Conservation (phyloP, 371 early-diverging fungal genomes). For the Encephalitozoon hellem region DNA sequence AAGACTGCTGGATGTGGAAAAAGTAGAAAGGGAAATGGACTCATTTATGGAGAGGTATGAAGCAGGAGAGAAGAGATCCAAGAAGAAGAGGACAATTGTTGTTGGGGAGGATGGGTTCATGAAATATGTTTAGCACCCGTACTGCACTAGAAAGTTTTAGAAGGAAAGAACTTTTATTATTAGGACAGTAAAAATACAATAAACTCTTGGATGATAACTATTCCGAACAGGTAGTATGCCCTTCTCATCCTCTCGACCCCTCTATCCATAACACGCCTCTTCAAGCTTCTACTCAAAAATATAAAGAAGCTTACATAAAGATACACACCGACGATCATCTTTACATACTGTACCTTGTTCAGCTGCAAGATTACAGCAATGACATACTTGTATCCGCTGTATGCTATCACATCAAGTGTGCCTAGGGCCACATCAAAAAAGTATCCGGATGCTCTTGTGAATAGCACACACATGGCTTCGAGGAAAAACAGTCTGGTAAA, state of each 20-base stretch:
- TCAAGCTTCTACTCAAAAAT: conserved; percentile 54
- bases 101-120: conserved; percentile 42
- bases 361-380: conserved; percentile 30
- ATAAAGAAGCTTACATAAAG: conserved; percentile 48
- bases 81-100: conserved; percentile 24
- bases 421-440: conserved; percentile 73
- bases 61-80: background rate
- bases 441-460: conserved; percentile 74
- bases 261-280: conserved; percentile 33
- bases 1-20: background rate
- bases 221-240: conserved; percentile 55
- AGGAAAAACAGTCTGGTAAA: conserved; percentile 74
- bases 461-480: conserved; percentile 68
- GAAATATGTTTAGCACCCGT: background rate
- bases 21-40: conserved; percentile 31
- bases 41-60: conserved; percentile 33
- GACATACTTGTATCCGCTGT: conserved; percentile 88
- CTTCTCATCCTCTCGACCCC: conserved; percentile 31
- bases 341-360: background rate
- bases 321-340: conserved; percentile 28
- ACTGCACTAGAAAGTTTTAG: background rate
- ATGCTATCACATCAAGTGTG: conserved; percentile 75
- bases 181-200: conserved; percentile 45
- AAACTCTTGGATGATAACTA: conserved; percentile 41
- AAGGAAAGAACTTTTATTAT: conserved; percentile 3